Percentiles rank a stretch among this genome's conserved stretches.
These are phyloP conservation scores for Coniochaeta hoffmannii DNA, from an alignment of 2,329 filamentous ascomycete genomes.

Conservation along the genomic window DNA sequence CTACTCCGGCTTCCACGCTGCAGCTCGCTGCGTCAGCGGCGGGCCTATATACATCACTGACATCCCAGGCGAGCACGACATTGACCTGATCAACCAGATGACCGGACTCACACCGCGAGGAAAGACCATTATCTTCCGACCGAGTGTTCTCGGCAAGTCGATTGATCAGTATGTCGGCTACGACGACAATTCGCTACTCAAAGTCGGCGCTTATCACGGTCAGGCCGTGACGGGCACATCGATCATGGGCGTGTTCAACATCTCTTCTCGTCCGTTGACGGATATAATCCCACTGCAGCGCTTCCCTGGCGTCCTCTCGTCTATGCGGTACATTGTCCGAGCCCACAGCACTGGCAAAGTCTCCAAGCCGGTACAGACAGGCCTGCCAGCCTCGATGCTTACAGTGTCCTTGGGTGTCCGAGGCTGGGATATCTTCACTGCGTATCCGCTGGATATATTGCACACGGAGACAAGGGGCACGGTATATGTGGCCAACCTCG, in stretches of 20 bases:
- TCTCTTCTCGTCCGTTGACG: conserved; percentile 51
- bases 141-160: conserved; percentile 65
- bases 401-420: conserved; percentile 53
- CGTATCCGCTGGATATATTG: conserved; percentile 59
- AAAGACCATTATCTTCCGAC: conserved; percentile 73
- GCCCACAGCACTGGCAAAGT: conserved; percentile 62
- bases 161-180: conserved; percentile 70
- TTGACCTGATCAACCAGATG: conserved; percentile 71
- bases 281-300: conserved; percentile 63
- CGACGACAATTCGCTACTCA: conserved; percentile 64
- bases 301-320: conserved; percentile 63
- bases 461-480: conserved; percentile 29
- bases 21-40: conserved; percentile 80
- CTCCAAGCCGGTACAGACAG: conserved; percentile 40
- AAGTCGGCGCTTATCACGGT: conserved; percentile 75
- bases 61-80: conserved; percentile 71
- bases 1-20: conserved; percentile 80
- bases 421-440: conserved; percentile 76
- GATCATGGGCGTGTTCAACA: conserved; percentile 81
- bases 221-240: conserved; percentile 58
- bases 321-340: conserved; percentile 61
- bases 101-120: conserved; percentile 65
- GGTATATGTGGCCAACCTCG: conserved; percentile 61
- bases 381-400: conserved; percentile 43
- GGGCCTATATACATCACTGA: conserved; percentile 96